Conservation (phyloP, 805 yeast genomes). For the Yarrowia keelungensis region DNA sequence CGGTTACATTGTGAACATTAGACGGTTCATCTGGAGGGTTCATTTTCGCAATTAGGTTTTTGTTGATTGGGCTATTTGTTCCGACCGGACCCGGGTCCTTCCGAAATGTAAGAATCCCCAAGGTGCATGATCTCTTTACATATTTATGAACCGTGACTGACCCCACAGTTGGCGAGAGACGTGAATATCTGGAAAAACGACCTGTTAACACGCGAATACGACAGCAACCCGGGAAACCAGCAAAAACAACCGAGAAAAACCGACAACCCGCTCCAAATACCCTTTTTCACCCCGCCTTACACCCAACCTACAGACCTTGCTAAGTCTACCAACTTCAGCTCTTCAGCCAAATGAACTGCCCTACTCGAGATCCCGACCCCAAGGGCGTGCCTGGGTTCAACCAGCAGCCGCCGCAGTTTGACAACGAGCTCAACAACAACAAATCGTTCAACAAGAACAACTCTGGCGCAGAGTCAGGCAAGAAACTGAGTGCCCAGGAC, state of each 20-base stretch:
- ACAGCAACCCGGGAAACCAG: no score
- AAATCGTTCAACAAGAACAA: constrained; percentile 40
- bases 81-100: constrained; percentile 20
- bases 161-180: constrained; percentile 6
- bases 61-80: constrained; percentile 24
- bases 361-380: constrained; percentile 48
- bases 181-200: no score
- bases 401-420: constrained; percentile 45
- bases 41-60: background rate
- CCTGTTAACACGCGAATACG: no score
- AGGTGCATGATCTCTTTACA: constrained; percentile 35
- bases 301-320: no score
- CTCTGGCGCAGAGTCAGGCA: constrained; percentile 5
- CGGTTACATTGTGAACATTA: constrained; percentile 10
- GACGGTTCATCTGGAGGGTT: background rate
- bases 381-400: constrained; percentile 43
- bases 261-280: background rate
- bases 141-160: constrained; percentile 13
- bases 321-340: no score
- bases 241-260: no score
- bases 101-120: constrained; percentile 35
- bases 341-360: constrained; percentile 44
- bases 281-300: no score
- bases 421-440: constrained; percentile 43
- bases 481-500: constrained; percentile 20